Base-by-base conservation (phyloP, 495 filamentous ascomycete genomes). In the Penicillium argentinense region DNA sequence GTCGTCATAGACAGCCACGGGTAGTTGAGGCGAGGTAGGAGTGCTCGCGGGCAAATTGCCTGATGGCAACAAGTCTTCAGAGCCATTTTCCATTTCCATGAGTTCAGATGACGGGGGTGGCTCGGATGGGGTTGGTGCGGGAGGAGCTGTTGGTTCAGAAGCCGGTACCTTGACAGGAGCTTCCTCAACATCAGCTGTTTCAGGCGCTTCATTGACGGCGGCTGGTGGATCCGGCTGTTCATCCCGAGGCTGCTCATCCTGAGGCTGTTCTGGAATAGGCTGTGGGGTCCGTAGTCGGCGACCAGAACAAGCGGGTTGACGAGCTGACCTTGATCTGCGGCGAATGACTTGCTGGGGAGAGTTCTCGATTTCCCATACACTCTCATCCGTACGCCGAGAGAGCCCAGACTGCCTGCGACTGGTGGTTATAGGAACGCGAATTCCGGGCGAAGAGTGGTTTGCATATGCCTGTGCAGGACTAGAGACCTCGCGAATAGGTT, bases 311-410 rank as follows among this genome's bases (percentile, higher is more conserved):
- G 9, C 9, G 21, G 7, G 17, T 19, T 36, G 8, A 1, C 16
- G 21, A 19, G 17, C 33, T 8, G 16, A 36, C 19, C 59, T 55
- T 34, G 64, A 60, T 38, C 49, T 65, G 22, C 59, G 64, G 14
- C 59, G 55, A 12, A 54, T 29, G 17, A 56, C 42, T 13, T 59
- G 59, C 14, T 68, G 57, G 13, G 69, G 66, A 23, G 67, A 66
- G 28, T 62, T 56, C 19, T 64, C 62, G 5, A 70, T 43, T 19
- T 76, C 72, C 64, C 68, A 72, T 5, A 73, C 50, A 32, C 64
- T 67, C 8, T 63, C 62, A 3, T 50, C 49, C 44, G 16, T 11
- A 21, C 60, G 57, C 22, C 59, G 62, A 24, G 62, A 51, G 32
- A 63, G 57, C 21, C 56, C 60, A 12, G 49, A 19, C 24, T 57